These are phyloP conservation scores for Encephalitozoon hellem DNA, from an alignment of 371 early-diverging fungal species.

Conservation along the genomic window DNA sequence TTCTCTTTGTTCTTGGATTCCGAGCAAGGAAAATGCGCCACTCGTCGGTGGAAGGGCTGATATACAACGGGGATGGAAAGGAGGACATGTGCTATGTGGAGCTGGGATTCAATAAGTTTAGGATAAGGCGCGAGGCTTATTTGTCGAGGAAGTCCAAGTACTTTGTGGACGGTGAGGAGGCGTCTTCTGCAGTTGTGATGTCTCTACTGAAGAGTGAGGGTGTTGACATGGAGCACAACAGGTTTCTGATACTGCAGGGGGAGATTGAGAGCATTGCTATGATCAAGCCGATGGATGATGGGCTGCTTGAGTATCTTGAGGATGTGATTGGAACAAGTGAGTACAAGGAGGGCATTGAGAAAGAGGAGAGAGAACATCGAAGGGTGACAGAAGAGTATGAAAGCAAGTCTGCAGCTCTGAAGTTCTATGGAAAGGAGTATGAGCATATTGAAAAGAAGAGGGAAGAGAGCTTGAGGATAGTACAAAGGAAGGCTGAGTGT, in stretches of 20 bases:
- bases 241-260: slow-evolving; percentile 95
- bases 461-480: slow-evolving; percentile 2
- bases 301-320: slow-evolving; percentile 93
- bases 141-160: slow-evolving; percentile 43
- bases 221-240: slow-evolving; percentile 92
- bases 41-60: slow-evolving; percentile 80
- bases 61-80: slow-evolving; percentile 76
- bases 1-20: slow-evolving; percentile 98
- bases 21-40: slow-evolving; percentile 96
- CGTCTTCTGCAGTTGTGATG: slow-evolving; percentile 57
- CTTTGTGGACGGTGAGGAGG: slow-evolving; percentile 63
- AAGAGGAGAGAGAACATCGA: slow-evolving; percentile 65
- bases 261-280: slow-evolving; percentile 97
- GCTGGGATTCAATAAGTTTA: slow-evolving; percentile 75
- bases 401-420: slow-evolving; percentile 65
- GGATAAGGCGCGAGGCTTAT: slow-evolving; percentile 33
- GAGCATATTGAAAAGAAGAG: slow-evolving; percentile 62
- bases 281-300: slow-evolving; percentile 97
- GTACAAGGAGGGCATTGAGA: slow-evolving; percentile 78
- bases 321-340: slow-evolving; percentile 92
- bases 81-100: slow-evolving; percentile 77
- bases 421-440: slow-evolving; percentile 56
- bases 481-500: neutral
- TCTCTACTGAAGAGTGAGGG: slow-evolving; percentile 73
- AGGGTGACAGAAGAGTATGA: slow-evolving; percentile 69